phyloP scores from a whole-genome alignment of 2,329 filamentous ascomycete species.

The Helotiales sp. region DNA sequence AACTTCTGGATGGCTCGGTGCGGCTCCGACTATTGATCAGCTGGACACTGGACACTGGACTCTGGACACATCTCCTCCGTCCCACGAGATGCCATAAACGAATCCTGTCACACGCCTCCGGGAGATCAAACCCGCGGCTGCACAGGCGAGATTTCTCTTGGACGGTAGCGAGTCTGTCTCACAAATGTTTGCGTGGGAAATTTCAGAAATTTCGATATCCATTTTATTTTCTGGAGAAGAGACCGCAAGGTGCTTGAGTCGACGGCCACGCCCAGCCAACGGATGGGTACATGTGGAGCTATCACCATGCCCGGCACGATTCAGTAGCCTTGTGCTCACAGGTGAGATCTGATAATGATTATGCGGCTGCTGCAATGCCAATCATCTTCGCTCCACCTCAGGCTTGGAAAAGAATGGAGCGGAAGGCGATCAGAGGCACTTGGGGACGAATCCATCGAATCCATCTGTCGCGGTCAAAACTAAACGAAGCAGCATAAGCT shows the following conservation, averaged over 20 bases:
- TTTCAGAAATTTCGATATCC: constrained; percentile 4
- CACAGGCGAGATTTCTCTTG: background rate
- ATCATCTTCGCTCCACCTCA: background rate
- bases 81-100: background rate
- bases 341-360: background rate
- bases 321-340: background rate
- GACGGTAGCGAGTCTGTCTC: background rate
- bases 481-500: no score
- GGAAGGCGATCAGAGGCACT: background rate
- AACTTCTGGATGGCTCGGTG: background rate
- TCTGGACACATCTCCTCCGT: background rate
- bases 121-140: background rate
- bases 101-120: constrained; percentile 3
- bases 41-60: background rate
- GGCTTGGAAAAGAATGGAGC: background rate
- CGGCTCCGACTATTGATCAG: constrained; percentile 2
- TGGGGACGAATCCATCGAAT: no score
- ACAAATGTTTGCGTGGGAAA: background rate
- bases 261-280: background rate
- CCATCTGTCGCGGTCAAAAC: no score
- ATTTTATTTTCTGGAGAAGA: background rate
- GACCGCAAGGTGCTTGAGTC: background rate
- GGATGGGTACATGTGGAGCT: constrained; percentile 3
- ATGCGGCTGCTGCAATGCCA: background rate
- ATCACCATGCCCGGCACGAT: background rate